Base-by-base conservation (phyloP, 2,329 filamentous ascomycete genomes). In the Truncatella angustata region DNA sequence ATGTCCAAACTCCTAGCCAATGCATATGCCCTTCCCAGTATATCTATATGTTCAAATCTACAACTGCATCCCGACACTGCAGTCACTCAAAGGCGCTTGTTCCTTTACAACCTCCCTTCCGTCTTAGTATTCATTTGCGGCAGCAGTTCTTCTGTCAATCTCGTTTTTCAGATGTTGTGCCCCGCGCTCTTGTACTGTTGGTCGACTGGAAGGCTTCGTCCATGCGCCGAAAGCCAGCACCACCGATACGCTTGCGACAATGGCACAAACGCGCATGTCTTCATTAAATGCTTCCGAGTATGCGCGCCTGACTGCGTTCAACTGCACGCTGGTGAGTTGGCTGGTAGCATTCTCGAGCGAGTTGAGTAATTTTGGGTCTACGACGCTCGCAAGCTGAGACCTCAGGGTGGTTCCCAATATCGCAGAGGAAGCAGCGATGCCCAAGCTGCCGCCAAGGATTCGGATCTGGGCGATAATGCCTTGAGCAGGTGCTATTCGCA, bases 381-480 rank as follows among this genome's bases (percentile, higher is more conserved):
- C 40, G 4, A 63, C 50, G n/a, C 60, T 64, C 2, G 56, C 54
- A 30, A 73, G 57, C 23, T 64, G 56, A 3, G 63, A 51, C 23
- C 60, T 63, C 37, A 65, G 66, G 58, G 60, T 68, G 46, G 54
- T 66, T 39, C 58, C 69, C 4, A 79, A 58, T 14, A 81, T 69
- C 14, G 75, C 74, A 1, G 79, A 75, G 18, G 77, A 81, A 1
- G 74, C 70, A 3, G 79, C 76, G 49, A 82, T 80, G 3, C 79
- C 79, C 24, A 82, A 66, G 52, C 78, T 80, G 5, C 79, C 79
- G 4, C 79, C 79, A 0, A 81, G 66, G 20, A 82, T 73, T 28
- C 79, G 72, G 21, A 73, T 63, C 51, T 82, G 78, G 0, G 78
- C 74, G 11, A 81, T 60, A 35, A 82, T 74, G 1, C 77, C 79